Evolutionary conservation across 306 rosid genomes (phyloP).

Genomic region (Astragalus glycyphyllos): DNA sequence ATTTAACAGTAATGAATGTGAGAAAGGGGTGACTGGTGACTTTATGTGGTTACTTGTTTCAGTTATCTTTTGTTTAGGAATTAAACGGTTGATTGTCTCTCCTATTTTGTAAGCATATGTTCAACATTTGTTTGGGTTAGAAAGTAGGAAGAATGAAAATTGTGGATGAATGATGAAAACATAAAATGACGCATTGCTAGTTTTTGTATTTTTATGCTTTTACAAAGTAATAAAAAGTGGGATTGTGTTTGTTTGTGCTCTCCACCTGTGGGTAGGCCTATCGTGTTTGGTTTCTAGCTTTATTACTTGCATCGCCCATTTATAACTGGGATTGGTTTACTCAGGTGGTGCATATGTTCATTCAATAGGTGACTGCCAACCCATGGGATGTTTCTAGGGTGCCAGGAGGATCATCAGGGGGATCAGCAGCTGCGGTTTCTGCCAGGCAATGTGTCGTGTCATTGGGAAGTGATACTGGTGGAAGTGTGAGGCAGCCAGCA

Average conservation of each 20-base stretch:
- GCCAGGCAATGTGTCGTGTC: slow-evolving; percentile 93
- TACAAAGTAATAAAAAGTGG: neutral
- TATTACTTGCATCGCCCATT: slow-evolving; percentile 37
- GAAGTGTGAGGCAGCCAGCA: slow-evolving; percentile 99
- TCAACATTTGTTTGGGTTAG: slow-evolving; percentile 1
- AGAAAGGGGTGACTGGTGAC: slow-evolving; percentile 7
- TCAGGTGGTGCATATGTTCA: slow-evolving; percentile 85
- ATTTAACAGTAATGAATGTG: neutral
- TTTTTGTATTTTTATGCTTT: neutral
- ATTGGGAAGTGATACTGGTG: slow-evolving; percentile 98
- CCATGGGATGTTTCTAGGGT: slow-evolving; percentile 97
- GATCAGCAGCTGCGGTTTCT: slow-evolving; percentile 98
- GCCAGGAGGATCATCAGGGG: slow-evolving; percentile 98
- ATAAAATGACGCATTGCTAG: neutral
- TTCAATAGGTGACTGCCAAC: slow-evolving; percentile 95
- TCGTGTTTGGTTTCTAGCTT: slow-evolving; percentile 28
- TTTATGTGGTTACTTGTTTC: slow-evolving; percentile 25
- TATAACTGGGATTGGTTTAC: slow-evolving; percentile 81
- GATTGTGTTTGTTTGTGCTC: neutral
- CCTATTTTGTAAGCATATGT: slow-evolving; percentile 1
- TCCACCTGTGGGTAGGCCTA: neutral
- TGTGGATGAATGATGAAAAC: neutral
- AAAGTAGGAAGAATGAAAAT: slow-evolving; percentile 17
- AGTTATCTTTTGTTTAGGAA: slow-evolving; percentile 17
- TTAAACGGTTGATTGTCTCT: slow-evolving; percentile 30